Base-by-base conservation (phyloP, 768 basidiomycete genomes). In the Peribolospora baueri region DNA sequence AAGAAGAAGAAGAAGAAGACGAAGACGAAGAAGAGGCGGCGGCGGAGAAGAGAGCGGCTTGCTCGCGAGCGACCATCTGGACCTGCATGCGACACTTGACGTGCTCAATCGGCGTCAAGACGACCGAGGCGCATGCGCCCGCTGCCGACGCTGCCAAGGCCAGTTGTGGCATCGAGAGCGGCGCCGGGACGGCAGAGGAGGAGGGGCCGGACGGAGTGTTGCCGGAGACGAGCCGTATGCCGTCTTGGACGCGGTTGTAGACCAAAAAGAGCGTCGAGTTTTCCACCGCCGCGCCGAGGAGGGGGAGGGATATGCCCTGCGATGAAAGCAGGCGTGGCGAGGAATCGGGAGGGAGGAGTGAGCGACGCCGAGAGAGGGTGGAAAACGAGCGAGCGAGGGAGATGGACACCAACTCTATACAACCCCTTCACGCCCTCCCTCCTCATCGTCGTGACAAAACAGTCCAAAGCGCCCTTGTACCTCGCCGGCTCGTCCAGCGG, bases 61-160 rank as follows among this genome's bases (percentile, higher is more conserved):
- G 61, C 42, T 6, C 59, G 46, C 39, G 56, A 14, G 73, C 69
- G 25, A 91, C 76, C 76, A 85, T 81, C 65, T 91, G 87, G 2
- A 93, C 90, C 67, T 93, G 90, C 87, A 95, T 91, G 67, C 86
- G 85, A 71, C 87, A 93, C 69, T 97, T 93, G 56, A 95, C 77
- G 51, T 93, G 79, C 63, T 93, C 90, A 55, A 95, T 80, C 1
- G 90, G 90, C 0, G 88, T 93, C 83, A 97, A 69, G 52, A 88
- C 73, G 66, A 90, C 87, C 62, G 85, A 88, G 11, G 87, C 81
- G 7, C 80, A 70, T 10, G 80, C 73, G 3, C 91, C 91, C 2
- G 90, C 87, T n/a, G 81, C 82, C 0, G 78, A 84, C 8, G 82
- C 86, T 5, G 90, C 84, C 3, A 84, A 56, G 2, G 77, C 77